These are phyloP conservation scores for Glebionis coronaria DNA, from an alignment of 129 eudicot species.

Conservation along the genomic window DNA sequence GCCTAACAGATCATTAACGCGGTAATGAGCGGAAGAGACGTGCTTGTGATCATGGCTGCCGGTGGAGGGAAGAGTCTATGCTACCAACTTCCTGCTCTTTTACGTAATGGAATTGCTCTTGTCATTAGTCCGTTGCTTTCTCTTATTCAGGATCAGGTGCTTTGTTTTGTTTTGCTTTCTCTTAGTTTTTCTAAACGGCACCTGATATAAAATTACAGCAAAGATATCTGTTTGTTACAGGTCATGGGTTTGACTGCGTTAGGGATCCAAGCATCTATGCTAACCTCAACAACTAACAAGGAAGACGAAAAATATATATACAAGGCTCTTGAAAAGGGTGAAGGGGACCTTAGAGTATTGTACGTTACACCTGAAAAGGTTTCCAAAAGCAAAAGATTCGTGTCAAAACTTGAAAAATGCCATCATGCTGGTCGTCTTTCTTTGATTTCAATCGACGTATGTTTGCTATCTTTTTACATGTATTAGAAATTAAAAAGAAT, in stretches of 20 bases:
- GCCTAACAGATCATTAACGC: slow-evolving; percentile 78
- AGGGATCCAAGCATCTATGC: slow-evolving; percentile 92
- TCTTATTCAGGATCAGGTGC: slow-evolving; percentile 96
- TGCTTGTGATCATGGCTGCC: slow-evolving; percentile 98
- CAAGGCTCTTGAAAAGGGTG: slow-evolving; percentile 94
- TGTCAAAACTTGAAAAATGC: slow-evolving; percentile 97
- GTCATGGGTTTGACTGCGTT: slow-evolving; percentile 99
- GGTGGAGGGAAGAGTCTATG: slow-evolving; percentile 99
- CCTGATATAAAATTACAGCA: not conserved
- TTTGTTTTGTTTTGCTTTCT: not conserved
- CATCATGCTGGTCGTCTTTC: slow-evolving; percentile 94
- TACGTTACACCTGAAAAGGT: slow-evolving; percentile 96
- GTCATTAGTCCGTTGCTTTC: slow-evolving; percentile 98
- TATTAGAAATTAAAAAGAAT: too few relatives aligned
- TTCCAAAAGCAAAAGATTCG: slow-evolving; percentile 96
- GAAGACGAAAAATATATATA: slow-evolving; percentile 85
- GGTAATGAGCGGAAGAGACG: slow-evolving; percentile 88
- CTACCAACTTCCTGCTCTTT: slow-evolving; percentile 98
- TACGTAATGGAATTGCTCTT: slow-evolving; percentile 74
- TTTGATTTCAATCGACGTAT: slow-evolving; percentile 85
- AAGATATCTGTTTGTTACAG: slow-evolving; percentile 39
- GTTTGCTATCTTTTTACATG: slow-evolving; percentile 1
- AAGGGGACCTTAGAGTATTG: slow-evolving; percentile 81
- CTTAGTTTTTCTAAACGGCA: not conserved
- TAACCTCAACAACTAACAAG: slow-evolving; percentile 93